Conservation (phyloP, 352 stramenopile species). For the Phytophthora meadii region DNA sequence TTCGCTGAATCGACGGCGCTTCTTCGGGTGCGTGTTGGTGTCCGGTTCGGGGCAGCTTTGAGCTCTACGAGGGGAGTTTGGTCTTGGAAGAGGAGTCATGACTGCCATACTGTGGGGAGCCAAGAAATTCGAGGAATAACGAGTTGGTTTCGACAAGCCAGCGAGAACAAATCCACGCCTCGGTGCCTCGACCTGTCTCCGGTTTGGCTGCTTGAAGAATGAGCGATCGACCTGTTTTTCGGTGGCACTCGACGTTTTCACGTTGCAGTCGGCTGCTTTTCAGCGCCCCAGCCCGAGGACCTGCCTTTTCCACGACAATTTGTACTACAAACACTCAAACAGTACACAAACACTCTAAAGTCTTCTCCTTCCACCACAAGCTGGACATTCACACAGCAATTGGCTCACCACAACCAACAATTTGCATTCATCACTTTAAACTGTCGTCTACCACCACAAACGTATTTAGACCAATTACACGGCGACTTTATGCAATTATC, state of each 20-base stretch:
- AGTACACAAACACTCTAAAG: too few relatives aligned
- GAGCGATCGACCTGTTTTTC: constrained; percentile 9
- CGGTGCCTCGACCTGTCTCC: constrained; percentile 6
- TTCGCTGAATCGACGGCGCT: constrained; percentile 21
- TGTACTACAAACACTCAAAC: too few relatives aligned
- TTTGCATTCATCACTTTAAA: too few relatives aligned
- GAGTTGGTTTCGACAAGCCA: constrained; percentile 5
- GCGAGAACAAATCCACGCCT: constrained; percentile 14
- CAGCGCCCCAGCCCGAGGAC: constrained; percentile 19
- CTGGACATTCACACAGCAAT: too few relatives aligned
- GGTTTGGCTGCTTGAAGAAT: constrained; percentile 22
- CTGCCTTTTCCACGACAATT: too few relatives aligned
- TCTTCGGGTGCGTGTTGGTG: constrained; percentile 2
- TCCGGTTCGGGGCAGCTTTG: constrained; percentile 14
- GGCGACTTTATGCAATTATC: too few relatives aligned
- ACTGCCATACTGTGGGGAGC: background rate
- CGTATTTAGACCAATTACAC: too few relatives aligned
- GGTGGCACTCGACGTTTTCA: constrained; percentile 6
- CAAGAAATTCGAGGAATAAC: constrained; percentile 5
- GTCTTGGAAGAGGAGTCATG: constrained; percentile 5
- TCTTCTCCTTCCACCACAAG: too few relatives aligned
- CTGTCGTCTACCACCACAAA: too few relatives aligned
- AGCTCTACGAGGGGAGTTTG: constrained; percentile 7
- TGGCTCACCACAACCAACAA: too few relatives aligned
- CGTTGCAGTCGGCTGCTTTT: constrained; percentile 12